phyloP scores from a whole-genome alignment of 208 protist species.

The Acanthamoeba polyphaga region DNA sequence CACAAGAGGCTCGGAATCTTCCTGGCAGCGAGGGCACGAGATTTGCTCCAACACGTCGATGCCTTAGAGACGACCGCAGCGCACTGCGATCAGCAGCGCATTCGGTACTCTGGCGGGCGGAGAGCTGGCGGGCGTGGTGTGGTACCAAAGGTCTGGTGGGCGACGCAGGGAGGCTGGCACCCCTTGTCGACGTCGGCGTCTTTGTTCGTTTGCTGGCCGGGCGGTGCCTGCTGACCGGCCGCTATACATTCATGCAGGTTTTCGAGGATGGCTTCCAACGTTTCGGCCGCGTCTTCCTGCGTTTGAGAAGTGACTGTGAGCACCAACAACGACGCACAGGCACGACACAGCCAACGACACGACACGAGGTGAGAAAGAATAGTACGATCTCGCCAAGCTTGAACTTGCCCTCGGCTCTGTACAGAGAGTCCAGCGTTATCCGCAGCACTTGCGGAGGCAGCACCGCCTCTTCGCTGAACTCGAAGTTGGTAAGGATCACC shows the following conservation, averaged over 20 bases:
- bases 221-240: neutral
- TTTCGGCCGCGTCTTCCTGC: conserved; percentile 58
- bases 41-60: conserved; percentile 34
- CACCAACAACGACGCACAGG: neutral
- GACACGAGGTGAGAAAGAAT: neutral
- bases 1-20: neutral
- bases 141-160: conserved; percentile 13
- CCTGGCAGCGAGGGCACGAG: neutral
- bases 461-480: conserved; percentile 57
- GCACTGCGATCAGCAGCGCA: neutral
- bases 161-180: conserved; percentile 4
- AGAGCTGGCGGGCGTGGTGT: neutral
- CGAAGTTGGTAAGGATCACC: conserved; percentile 10
- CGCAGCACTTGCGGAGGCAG: conserved; percentile 32
- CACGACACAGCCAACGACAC: too few species aligned
- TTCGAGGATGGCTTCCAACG: conserved; percentile 25
- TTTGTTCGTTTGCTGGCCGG: neutral
- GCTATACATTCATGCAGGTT: conserved; percentile 3
- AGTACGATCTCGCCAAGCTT: conserved; percentile 35
- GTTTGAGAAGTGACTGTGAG: neutral
- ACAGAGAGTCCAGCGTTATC: neutral
- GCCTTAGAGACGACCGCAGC: neutral
- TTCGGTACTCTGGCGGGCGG: neutral
- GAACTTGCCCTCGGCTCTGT: conserved; percentile 40
- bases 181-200: neutral